Evolutionary conservation across 371 early-diverging fungal species (phyloP), one percentile per base, ranked within the genome.

Genomic region (Blakeslea trispora): DNA sequence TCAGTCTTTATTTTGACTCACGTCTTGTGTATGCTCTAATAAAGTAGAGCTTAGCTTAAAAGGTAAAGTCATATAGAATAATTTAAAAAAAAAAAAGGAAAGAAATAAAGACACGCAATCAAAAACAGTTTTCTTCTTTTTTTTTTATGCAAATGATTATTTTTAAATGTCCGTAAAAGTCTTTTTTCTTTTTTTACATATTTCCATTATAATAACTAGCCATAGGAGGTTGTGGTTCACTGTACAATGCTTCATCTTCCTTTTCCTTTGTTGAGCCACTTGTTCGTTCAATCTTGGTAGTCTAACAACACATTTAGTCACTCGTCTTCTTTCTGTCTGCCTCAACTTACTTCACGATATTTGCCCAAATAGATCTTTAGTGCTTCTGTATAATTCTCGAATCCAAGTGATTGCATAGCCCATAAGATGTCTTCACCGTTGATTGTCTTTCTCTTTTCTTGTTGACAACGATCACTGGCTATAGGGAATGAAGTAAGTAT

Each of bases 381-480:
- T n/a, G 91, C 88, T 59, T 97, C 98, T 13, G 91, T 88, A 81
- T 99, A 99, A 74, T 93, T 94, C 57, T 97, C 98, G 81, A 99
- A 98, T 2, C 99, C 99, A 56, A 99, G 85, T 15, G 95, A 91
- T 66, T 98, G 94, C 96, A 99, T 95, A 3, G 99, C 97, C 91
- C 97, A 95, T 46, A 99, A 79, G 35, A 99, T 92, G 78, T 99
- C 99, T 65, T 99, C 99, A n/a, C 99, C 98, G 64, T 94, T 98
- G 67, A 99, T 93, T 0, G 99, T 99, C 70, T 99, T 99, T 55
- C 99, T 82, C 75, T 97, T 96, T 78, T 99, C 99, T 61, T 91
- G 82, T 60, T 85, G 84, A 71, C 98, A 97, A 42, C 96, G 86
- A 66, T 98, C 97, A 74, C 93, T 89, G 10, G 99, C 98, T 86